phyloP scores from a whole-genome alignment of 2,329 filamentous ascomycete genomes.

The Ophiocordyceps robertsii region DNA sequence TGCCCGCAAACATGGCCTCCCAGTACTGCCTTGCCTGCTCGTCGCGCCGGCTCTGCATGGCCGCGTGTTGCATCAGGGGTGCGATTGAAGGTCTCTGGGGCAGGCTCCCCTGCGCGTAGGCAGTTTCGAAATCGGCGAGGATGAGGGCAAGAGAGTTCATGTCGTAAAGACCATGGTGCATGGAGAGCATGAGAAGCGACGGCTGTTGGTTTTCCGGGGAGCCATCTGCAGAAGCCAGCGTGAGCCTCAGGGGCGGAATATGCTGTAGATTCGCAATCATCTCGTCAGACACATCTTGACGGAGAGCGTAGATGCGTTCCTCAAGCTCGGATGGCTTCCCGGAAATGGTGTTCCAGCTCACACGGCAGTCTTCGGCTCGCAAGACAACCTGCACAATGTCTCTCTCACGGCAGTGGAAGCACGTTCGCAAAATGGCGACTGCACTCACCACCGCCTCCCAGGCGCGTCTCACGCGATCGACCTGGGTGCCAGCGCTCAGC shows the following conservation, averaged over 20 bases:
- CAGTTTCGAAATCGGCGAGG: constrained; percentile 15
- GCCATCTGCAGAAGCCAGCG: constrained; percentile 7
- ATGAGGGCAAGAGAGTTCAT: constrained; percentile 18
- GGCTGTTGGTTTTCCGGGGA: background rate
- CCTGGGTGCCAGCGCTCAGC: constrained; percentile 9
- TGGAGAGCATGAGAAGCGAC: constrained; percentile 16
- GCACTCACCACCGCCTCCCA: constrained; percentile 11
- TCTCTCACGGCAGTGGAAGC: constrained; percentile 14
- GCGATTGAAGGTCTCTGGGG: background rate
- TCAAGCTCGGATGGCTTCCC: background rate
- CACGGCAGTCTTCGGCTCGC: constrained; percentile 2
- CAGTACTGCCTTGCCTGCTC: constrained; percentile 6
- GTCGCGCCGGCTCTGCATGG: constrained; percentile 3
- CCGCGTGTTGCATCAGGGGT: background rate
- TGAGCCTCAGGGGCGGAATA: background rate
- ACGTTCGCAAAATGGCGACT: constrained; percentile 18
- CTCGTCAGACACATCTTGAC: background rate
- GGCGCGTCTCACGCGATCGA: constrained; percentile 7
- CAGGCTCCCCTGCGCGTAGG: constrained; percentile 3
- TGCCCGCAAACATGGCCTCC: background rate
- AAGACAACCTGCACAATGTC: constrained; percentile 18
- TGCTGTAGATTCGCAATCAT: background rate
- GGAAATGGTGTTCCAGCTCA: constrained; percentile 7
- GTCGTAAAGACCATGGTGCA: constrained; percentile 24
- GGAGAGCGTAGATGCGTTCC: background rate